Conservation (phyloP, 2,329 filamentous ascomycete genomes). For the Grosmannia penicillata region DNA sequence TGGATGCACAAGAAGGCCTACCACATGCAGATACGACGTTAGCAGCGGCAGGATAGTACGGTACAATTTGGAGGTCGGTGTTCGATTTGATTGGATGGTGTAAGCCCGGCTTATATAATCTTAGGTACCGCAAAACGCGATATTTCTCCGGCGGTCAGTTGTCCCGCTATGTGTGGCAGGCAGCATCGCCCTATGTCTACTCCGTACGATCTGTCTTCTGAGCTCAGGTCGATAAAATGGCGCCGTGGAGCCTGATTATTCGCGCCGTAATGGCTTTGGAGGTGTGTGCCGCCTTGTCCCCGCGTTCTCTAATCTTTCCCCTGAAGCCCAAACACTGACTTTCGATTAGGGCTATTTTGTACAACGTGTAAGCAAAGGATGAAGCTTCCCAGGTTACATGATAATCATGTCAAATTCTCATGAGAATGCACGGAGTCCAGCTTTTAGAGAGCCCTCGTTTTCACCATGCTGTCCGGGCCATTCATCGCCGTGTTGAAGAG, state of each 20-base stretch:
- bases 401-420: not conserved
- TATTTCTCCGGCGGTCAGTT: too few relatives aligned
- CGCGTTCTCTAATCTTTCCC: not conserved
- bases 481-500: slow-evolving; percentile 35
- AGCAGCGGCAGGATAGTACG: too few relatives aligned
- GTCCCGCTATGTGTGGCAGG: too few relatives aligned
- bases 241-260: slow-evolving; percentile 7
- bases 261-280: slow-evolving; percentile 8
- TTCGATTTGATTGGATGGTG: too few relatives aligned
- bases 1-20: too few relatives aligned
- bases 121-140: too few relatives aligned
- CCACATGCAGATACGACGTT: too few relatives aligned
- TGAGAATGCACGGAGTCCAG: slow-evolving; percentile 12
- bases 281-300: not conserved
- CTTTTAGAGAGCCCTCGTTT: slow-evolving; percentile 36
- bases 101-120: too few relatives aligned
- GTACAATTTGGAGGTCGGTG: too few relatives aligned
- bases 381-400: too few relatives aligned
- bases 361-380: slow-evolving; percentile 4
- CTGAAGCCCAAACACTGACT: too few relatives aligned
- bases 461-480: slow-evolving; percentile 35
- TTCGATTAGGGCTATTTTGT: slow-evolving; percentile 2
- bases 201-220: not conserved
- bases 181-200: not conserved
- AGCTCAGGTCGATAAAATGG: too few relatives aligned